Evolutionary conservation across 1,139 yeast genomes (phyloP).

Genomic region (Pichia sp.): DNA sequence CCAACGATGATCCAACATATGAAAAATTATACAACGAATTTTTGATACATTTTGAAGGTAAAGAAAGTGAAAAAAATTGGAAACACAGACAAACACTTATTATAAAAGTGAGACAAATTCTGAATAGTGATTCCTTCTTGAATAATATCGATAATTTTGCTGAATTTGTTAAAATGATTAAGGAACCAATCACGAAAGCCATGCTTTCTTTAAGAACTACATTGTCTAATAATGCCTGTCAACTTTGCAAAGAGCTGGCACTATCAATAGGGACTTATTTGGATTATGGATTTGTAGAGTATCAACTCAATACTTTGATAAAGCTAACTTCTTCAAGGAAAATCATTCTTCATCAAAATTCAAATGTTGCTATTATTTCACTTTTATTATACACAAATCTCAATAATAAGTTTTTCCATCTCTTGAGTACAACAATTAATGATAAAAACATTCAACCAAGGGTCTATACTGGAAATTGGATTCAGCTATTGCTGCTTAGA

Average conservation of each 20-base stretch:
- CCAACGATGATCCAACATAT: slow-evolving; percentile 30
- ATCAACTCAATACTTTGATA: slow-evolving; percentile 48
- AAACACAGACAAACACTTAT: slow-evolving; percentile 57
- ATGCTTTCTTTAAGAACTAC: slow-evolving; percentile 77
- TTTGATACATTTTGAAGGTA: slow-evolving; percentile 46
- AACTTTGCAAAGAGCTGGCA: slow-evolving; percentile 67
- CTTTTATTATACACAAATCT: slow-evolving; percentile 51
- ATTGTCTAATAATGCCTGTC: slow-evolving; percentile 67
- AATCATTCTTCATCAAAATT: slow-evolving; percentile 68
- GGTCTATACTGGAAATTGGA: slow-evolving; percentile 61
- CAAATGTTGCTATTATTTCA: slow-evolving; percentile 59
- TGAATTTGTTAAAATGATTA: slow-evolving; percentile 32
- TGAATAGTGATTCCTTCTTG: slow-evolving; percentile 45
- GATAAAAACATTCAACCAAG: slow-evolving; percentile 73
- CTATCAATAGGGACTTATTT: slow-evolving; percentile 40
- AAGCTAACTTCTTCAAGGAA: slow-evolving; percentile 71
- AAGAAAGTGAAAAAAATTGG: slow-evolving; percentile 92
- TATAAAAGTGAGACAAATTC: slow-evolving; percentile 45
- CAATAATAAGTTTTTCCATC: slow-evolving; percentile 45
- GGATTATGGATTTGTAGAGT: slow-evolving; percentile 55
- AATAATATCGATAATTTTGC: slow-evolving; percentile 4
- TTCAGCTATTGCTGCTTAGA: slow-evolving; percentile 52
- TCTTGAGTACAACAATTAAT: slow-evolving; percentile 43
- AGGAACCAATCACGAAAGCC: slow-evolving; percentile 65
- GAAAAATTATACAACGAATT: slow-evolving; percentile 33